Evolutionary conservation across 139 green algal genomes (phyloP).

Genomic region (Volvox reticuliferus): DNA sequence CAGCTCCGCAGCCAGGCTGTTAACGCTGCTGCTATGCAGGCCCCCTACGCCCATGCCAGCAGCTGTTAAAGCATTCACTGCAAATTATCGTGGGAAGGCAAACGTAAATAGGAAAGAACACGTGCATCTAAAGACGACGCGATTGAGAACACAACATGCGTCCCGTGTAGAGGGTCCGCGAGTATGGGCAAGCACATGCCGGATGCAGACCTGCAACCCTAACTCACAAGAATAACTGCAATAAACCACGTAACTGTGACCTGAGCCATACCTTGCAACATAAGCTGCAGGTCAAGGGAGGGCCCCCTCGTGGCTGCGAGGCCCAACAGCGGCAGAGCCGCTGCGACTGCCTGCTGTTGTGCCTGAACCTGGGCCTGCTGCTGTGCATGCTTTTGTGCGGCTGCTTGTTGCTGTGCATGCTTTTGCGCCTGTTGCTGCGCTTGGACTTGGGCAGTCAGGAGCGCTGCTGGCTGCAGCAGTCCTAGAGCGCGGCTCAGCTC

Average conservation of each 20-base stretch:
- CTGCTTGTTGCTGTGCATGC: not conserved
- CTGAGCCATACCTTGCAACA: slow-evolving; percentile 22
- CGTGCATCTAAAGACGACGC: no score
- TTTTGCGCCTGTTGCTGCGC: slow-evolving; percentile 13
- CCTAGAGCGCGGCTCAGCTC: slow-evolving; percentile 52
- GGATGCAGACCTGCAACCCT: no score
- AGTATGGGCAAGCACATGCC: no score
- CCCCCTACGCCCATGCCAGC: not conserved
- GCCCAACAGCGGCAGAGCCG: slow-evolving; percentile 22
- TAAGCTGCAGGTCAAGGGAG: slow-evolving; percentile 11
- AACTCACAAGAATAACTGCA: no score
- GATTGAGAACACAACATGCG: no score
- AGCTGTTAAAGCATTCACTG: slow-evolving; percentile 32
- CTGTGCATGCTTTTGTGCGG: not conserved
- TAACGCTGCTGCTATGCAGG: not conserved
- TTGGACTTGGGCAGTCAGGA: not conserved
- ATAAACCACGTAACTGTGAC: no score
- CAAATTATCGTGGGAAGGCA: not conserved
- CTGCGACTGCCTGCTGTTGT: not conserved
- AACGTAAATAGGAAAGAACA: not conserved
- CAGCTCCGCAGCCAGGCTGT: slow-evolving; percentile 22
- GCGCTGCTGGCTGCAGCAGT: slow-evolving; percentile 42
- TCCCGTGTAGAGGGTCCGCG: no score
- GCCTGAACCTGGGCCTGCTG: slow-evolving; percentile 1
- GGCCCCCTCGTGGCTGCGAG: not conserved